phyloP scores from a whole-genome alignment of 768 basidiomycete genomes.

The Termitomyces sp. region DNA sequence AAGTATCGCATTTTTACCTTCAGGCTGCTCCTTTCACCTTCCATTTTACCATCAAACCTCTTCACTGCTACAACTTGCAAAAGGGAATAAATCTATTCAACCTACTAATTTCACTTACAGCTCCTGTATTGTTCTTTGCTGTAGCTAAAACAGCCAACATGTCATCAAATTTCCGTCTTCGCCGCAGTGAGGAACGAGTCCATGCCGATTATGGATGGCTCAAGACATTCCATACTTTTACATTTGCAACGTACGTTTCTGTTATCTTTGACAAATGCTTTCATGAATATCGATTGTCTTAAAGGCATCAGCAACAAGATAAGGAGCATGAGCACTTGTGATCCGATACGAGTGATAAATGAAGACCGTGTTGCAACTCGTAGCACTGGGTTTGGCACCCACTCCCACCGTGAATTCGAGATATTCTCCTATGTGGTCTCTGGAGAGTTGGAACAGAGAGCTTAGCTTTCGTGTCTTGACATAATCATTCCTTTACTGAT shows the following conservation, averaged over 20 bases:
- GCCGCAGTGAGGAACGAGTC: conserved; percentile 63
- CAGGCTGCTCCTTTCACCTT: too few species aligned
- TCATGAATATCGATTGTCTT: background rate
- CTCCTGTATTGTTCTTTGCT: conserved; percentile 8
- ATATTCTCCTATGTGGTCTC: conserved; percentile 86
- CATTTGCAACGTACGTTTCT: conserved; percentile 59
- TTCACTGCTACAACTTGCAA: too few species aligned
- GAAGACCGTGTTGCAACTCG: conserved; percentile 83
- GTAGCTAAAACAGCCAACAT: conserved; percentile 9
- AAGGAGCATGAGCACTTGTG: conserved; percentile 53
- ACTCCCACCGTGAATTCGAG: conserved; percentile 81
- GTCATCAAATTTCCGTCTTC: conserved; percentile 39
- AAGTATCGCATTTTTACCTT: too few species aligned
- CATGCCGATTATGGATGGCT: conserved; percentile 82
- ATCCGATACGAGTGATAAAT: conserved; percentile 86
- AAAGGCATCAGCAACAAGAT: conserved; percentile 54
- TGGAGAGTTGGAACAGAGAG: conserved; percentile 80
- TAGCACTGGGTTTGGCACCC: conserved; percentile 81
- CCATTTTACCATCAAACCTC: too few species aligned
- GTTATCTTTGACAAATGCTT: background rate
- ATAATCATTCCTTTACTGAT: background rate
- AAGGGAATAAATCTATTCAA: too few species aligned
- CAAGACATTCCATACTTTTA: conserved; percentile 84
- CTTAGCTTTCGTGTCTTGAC: conserved; percentile 1
- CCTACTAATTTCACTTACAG: background rate